phyloP scores from a whole-genome alignment of 768 basidiomycete genomes.

The Auricularia sp. region DNA sequence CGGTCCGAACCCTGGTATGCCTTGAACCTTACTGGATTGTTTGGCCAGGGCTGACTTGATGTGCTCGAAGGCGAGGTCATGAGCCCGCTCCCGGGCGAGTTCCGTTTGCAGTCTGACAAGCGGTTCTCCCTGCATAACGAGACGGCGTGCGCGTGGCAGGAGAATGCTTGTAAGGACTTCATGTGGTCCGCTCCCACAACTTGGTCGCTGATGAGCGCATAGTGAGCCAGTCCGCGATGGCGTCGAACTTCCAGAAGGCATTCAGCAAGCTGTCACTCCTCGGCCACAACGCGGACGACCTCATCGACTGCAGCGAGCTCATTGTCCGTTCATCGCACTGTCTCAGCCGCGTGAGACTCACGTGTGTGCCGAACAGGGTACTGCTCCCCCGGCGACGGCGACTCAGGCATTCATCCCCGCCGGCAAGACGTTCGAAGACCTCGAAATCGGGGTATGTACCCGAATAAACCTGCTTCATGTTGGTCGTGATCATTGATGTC shows the following conservation, averaged over 20 bases:
- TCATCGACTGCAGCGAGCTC: background rate
- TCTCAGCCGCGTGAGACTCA: no score
- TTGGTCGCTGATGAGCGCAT: no score
- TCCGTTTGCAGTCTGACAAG: background rate
- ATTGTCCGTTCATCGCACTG: background rate
- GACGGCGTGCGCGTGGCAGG: background rate
- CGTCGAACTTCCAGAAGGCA: background rate
- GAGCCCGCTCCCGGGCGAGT: conserved; percentile 12
- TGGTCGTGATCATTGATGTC: background rate
- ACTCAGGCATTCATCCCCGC: background rate
- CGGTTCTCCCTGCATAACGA: background rate
- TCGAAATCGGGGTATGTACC: background rate
- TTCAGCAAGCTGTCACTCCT: background rate
- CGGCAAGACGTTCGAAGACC: background rate
- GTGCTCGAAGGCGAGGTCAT: conserved; percentile 12
- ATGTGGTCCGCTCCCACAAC: no score
- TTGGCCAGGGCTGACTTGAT: no score
- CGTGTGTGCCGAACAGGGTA: no score
- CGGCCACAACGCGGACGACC: background rate
- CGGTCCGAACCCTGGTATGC: background rate
- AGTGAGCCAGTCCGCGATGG: background rate
- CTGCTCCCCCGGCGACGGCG: background rate
- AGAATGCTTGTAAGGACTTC: background rate
- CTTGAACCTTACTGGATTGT: no score
- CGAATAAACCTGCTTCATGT: background rate